phyloP scores from a whole-genome alignment of 78 protist genomes.

The Planoprotostelium fungivorum region DNA sequence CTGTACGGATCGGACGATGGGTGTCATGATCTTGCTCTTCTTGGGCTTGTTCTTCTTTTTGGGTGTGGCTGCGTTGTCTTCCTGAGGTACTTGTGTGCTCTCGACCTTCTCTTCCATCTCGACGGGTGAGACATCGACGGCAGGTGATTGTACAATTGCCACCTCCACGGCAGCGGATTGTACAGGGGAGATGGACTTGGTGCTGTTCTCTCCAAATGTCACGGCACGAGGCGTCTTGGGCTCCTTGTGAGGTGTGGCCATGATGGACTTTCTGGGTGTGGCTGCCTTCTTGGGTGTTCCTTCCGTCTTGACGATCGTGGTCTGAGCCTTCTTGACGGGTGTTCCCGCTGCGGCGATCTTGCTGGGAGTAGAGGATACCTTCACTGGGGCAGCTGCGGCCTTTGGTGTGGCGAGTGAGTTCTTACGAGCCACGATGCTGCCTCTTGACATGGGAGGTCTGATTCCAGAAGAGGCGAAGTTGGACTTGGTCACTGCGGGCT shows the following conservation, averaged over 20 bases:
- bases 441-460: background rate
- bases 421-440: background rate
- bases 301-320: no score
- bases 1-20: background rate
- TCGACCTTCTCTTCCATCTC: background rate
- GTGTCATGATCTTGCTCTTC: background rate
- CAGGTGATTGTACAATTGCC: background rate
- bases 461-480: background rate
- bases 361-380: no score
- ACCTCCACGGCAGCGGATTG: background rate
- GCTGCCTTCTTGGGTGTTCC: no score
- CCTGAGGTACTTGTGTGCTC: background rate
- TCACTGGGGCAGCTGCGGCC: background rate
- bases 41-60: background rate
- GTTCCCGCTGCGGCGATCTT: background rate
- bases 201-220: background rate
- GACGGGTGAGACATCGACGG: background rate
- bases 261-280: background rate
- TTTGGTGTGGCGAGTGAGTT: background rate
- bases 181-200: background rate
- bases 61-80: background rate
- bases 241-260: background rate
- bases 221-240: background rate
- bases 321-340: background rate
- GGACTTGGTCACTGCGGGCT: background rate